Conservation (phyloP, 805 yeast genomes). For the Kodamaea kakaduensis region DNA sequence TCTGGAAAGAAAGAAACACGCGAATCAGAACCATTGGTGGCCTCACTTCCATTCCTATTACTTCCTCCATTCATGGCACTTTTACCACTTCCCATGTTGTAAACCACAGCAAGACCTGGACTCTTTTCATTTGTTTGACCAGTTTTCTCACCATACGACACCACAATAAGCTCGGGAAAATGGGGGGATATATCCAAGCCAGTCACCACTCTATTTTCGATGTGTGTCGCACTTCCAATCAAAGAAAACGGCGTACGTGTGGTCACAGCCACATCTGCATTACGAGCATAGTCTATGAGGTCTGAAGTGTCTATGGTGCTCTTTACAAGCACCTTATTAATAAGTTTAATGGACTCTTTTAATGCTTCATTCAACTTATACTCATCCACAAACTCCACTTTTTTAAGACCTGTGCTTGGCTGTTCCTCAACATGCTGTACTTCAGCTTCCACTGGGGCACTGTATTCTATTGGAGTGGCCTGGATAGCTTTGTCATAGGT, state of each 20-base stretch:
- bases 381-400: constrained; percentile 15
- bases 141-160: constrained; percentile 5
- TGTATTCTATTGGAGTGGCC: constrained; percentile 11
- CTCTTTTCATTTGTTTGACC: background rate
- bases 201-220: constrained; percentile 3
- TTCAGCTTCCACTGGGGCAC: background rate
- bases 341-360: constrained; percentile 20
- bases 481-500: constrained; percentile 24
- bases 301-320: constrained; percentile 3
- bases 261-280: constrained; percentile 6
- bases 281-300: constrained; percentile 8
- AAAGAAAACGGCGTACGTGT: constrained; percentile 2
- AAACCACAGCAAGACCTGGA: constrained; percentile 13
- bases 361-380: constrained; percentile 17
- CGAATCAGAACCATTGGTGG: too few species aligned
- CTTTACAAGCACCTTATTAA: constrained; percentile 17
- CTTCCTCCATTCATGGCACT: too few species aligned
- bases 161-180: constrained; percentile 14
- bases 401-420: background rate
- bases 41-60: constrained; percentile 1
- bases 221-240: background rate
- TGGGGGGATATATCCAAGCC: constrained; percentile 13
- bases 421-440: background rate
- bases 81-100: constrained; percentile 7
- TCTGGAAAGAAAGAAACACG: constrained; percentile 35